phyloP scores from a whole-genome alignment of 768 basidiomycete species.

The Phanerochaete sordida region DNA sequence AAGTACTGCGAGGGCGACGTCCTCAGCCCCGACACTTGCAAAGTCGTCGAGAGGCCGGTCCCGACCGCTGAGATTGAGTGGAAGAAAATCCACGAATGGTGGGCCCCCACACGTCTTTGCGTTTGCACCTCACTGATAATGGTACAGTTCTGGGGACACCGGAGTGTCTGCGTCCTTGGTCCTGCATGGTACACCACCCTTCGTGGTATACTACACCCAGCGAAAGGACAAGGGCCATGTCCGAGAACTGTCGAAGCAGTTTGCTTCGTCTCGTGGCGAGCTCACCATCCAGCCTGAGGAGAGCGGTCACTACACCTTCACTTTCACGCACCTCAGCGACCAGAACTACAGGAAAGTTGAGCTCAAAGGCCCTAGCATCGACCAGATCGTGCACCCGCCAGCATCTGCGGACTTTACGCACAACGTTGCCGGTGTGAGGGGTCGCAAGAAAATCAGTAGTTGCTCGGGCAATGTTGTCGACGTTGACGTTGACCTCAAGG shows the following conservation, averaged over 20 bases:
- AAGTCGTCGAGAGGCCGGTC: slow-evolving; percentile 67
- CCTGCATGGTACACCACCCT: slow-evolving; percentile 86
- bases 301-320: slow-evolving; percentile 87
- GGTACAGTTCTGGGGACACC: slow-evolving; percentile 76
- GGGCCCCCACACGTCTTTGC: slow-evolving; percentile 17
- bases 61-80: slow-evolving; percentile 87
- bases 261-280: slow-evolving; percentile 72
- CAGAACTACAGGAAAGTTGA: slow-evolving; percentile 76
- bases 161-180: slow-evolving; percentile 86
- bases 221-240: slow-evolving; percentile 67
- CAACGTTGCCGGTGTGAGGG: slow-evolving; percentile 35
- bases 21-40: slow-evolving; percentile 77
- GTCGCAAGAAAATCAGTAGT: slow-evolving; percentile 60
- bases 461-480: slow-evolving; percentile 77
- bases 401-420: slow-evolving; percentile 74
- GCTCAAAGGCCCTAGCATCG: slow-evolving; percentile 72
- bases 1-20: slow-evolving; percentile 83
- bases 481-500: slow-evolving; percentile 78
- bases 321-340: slow-evolving; percentile 77
- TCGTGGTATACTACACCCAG: slow-evolving; percentile 75
- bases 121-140: slow-evolving; percentile 5
- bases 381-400: slow-evolving; percentile 86
- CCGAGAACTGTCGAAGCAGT: slow-evolving; percentile 55
- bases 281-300: slow-evolving; percentile 82
- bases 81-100: slow-evolving; percentile 92